Evolutionary conservation across 176 grass and related monocot genomes (phyloP), one percentile per base, ranked within the genome.

Genomic region (Hsuehochloa calcarea): DNA sequence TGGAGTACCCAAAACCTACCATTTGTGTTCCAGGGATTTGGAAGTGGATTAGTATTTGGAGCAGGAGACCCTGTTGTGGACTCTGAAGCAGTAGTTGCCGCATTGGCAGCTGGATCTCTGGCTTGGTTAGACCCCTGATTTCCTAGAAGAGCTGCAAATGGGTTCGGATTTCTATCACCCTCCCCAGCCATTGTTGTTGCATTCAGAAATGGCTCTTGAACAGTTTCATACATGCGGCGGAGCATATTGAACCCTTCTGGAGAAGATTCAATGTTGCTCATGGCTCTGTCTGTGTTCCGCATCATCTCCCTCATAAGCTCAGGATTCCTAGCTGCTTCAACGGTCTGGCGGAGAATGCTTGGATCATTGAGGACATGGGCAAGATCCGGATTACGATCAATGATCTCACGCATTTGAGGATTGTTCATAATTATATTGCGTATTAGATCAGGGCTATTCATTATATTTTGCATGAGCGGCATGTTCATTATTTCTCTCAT

Each of bases 301-400:
- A 94, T 94, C 93, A 94, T 94, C 78, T 94, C 93, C 56, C 93
- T 90, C 93, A 94, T 94, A 58, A 94, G 87, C 78, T 94, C 93
- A 27, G 93, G 93, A 79, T 94, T 94, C 65, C 93, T 91, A 25
- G 90, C 93, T 31, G 93, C 90, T 77, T 95, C 93, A 46, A 95
- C 79, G 75, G 93, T 95, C 80, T 95, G 93, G 54, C 90, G 88
- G 19, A 95, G 88, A 68, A 88, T 92, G 65, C 72, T 88, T 13
- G 93, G 93, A 72, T 95, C 93, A 90, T 95, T 95, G 64, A 95
- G 84, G 49, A 95, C 87, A 82, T 95, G 88, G 22, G 93, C 93
- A 75, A 95, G 74, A 85, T 95, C 90, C 10, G 93, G 93, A 86
- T 95, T 95, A 43, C 93, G 90, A 72, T 95, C 93, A 58, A 95